Evolutionary conservation across 2,329 filamentous ascomycete genomes (phyloP).

Genomic region (Trichophyton equinum): DNA sequence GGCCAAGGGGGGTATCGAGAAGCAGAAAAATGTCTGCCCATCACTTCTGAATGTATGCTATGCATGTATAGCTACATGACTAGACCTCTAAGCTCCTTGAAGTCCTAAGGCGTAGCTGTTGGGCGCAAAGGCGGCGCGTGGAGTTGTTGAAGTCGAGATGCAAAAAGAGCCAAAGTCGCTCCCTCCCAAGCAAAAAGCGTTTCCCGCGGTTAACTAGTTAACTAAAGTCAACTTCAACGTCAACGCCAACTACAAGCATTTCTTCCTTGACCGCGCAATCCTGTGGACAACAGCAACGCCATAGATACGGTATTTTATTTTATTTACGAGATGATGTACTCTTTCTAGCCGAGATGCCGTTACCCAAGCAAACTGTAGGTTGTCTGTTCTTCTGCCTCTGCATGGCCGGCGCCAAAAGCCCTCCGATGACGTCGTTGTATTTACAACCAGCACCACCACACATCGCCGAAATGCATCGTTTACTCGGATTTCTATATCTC

Average conservation of each 20-base stretch:
- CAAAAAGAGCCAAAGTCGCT: no score
- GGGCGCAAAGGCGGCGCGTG: no score
- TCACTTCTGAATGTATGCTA: no score
- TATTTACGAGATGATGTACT: background rate
- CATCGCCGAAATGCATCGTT: background rate
- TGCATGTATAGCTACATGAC: no score
- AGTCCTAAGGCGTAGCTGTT: no score
- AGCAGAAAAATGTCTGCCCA: no score
- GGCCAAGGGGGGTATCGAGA: no score
- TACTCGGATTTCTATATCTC: background rate
- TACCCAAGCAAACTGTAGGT: slow-evolving; percentile 15
- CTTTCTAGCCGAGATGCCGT: slow-evolving; percentile 9
- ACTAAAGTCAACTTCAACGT: background rate
- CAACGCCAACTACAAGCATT: background rate
- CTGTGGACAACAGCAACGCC: background rate
- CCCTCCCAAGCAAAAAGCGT: no score
- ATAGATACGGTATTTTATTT: background rate
- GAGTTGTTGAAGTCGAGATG: no score
- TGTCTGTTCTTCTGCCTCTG: background rate
- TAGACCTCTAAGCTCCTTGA: no score
- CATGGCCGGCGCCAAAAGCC: background rate
- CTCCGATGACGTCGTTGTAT: background rate
- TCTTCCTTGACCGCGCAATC: background rate
- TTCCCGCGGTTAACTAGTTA: background rate
- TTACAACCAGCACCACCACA: background rate